These are phyloP conservation scores for Coccomyxa sp. DNA, from an alignment of 139 green algal genomes.

Conservation along the genomic window DNA sequence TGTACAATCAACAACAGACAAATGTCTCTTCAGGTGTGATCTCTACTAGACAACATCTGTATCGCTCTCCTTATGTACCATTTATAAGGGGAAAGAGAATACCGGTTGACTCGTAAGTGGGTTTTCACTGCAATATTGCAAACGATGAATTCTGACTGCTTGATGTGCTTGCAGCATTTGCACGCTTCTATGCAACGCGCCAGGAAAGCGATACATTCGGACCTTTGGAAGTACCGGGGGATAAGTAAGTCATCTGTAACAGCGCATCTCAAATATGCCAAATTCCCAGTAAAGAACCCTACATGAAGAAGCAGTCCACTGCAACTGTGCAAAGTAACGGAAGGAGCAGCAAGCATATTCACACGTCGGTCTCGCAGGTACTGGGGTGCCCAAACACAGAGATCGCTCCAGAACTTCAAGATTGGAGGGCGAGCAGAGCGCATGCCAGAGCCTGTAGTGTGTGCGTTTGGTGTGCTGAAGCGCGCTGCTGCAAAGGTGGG, in stretches of 20 bases:
- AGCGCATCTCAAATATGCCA: neutral
- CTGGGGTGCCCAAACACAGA: conserved; percentile 98
- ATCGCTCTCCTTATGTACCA: too few relatives aligned
- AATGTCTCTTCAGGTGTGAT: too few relatives aligned
- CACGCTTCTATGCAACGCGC: conserved; percentile 25
- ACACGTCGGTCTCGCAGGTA: conserved; percentile 50
- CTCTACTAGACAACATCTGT: too few relatives aligned
- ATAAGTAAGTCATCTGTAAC: conserved; percentile 49
- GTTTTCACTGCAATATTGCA: too few relatives aligned
- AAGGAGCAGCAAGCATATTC: neutral
- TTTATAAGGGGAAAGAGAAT: too few relatives aligned
- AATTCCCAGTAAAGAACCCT: neutral
- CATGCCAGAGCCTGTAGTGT: conserved; percentile 90
- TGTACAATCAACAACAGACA: too few relatives aligned
- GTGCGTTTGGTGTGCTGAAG: conserved; percentile 91
- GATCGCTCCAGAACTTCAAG: conserved; percentile 93
- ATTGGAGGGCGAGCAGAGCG: conserved; percentile 86
- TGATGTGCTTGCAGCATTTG: neutral
- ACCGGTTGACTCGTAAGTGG: too few relatives aligned
- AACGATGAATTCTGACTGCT: neutral
- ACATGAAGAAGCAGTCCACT: neutral
- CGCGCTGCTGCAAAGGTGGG: conserved; percentile 68
- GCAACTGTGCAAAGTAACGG: neutral
- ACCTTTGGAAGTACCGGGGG: conserved; percentile 73
- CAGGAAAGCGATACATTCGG: conserved; percentile 85